Conservation (phyloP, 208 protist genomes). For the Acanthamoeba polyphaga region DNA sequence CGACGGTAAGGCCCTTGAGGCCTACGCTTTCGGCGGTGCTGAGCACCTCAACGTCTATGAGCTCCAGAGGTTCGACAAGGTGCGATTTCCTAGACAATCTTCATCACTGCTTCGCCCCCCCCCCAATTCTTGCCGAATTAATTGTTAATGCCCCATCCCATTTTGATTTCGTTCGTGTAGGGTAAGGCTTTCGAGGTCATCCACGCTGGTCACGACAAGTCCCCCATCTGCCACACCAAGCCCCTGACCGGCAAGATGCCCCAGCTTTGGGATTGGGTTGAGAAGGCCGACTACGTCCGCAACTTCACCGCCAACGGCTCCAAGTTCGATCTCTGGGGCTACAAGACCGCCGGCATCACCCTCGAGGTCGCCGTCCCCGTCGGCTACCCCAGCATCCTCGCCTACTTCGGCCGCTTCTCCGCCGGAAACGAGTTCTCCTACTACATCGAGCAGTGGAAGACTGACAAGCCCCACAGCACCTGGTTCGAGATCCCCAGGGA, state of each 20-base stretch:
- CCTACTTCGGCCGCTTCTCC: background rate
- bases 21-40: background rate
- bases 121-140: background rate
- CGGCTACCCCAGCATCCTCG: background rate
- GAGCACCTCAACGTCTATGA: conserved; percentile 42
- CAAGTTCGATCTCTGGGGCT: background rate
- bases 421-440: background rate
- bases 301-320: background rate
- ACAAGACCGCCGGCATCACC: conserved; percentile 36
- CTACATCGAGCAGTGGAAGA: background rate
- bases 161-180: background rate
- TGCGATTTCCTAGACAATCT: background rate
- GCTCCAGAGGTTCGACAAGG: conserved; percentile 44
- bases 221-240: conserved; percentile 5
- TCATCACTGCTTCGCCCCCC: too few relatives aligned
- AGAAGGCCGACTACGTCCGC: conserved; percentile 5
- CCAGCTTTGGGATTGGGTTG: background rate
- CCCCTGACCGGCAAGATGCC: conserved; percentile 28
- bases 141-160: background rate
- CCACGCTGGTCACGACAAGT: background rate
- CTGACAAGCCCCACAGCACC: background rate
- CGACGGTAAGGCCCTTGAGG: conserved; percentile 30
- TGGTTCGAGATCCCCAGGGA: conserved; percentile 46
- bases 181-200: conserved; percentile 15
- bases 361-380: background rate